Conservation (phyloP, 1,139 yeast species). For the Hyphopichia burtonii region DNA sequence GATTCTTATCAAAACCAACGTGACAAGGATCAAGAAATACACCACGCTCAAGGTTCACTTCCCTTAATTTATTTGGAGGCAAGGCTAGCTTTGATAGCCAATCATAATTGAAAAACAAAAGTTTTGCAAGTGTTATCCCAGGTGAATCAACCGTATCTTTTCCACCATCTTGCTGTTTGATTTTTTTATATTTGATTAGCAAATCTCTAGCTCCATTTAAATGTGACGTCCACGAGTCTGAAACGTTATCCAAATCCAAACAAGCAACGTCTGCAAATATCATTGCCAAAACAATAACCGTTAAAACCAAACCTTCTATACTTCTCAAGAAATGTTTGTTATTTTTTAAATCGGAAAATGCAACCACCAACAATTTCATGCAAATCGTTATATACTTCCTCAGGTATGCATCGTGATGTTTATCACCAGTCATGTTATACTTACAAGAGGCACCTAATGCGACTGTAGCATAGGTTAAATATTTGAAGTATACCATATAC, state of each 20-base stretch:
- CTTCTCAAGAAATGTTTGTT: conserved; percentile 12
- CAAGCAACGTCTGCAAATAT: conserved; percentile 13
- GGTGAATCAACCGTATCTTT: conserved; percentile 1
- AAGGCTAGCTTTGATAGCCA: conserved; percentile 3
- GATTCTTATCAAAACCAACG: conserved; percentile 1
- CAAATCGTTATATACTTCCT: conserved; percentile 13
- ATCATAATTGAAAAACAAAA: conserved; percentile 4
- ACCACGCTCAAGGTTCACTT: background rate
- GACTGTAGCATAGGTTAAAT: conserved; percentile 14
- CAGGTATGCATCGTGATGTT: conserved; percentile 12
- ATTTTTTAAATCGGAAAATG: conserved; percentile 12
- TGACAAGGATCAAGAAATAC: conserved; percentile 2
- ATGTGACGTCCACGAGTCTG: conserved; percentile 14
- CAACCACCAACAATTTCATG: conserved; percentile 14
- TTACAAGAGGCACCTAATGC: conserved; percentile 13
- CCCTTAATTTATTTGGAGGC: background rate
- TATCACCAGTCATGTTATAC: conserved; percentile 8
- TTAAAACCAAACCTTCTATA: conserved; percentile 15
- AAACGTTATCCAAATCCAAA: conserved; percentile 10
- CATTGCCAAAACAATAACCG: conserved; percentile 15
- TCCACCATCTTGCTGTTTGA: background rate
- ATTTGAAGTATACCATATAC: conserved; percentile 13
- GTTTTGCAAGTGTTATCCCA: conserved; percentile 3
- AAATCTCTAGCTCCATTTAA: conserved; percentile 13
- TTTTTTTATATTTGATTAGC: conserved; percentile 2